Base-by-base conservation (phyloP, 257 asterid species). In the Scutellaria galericulata region DNA sequence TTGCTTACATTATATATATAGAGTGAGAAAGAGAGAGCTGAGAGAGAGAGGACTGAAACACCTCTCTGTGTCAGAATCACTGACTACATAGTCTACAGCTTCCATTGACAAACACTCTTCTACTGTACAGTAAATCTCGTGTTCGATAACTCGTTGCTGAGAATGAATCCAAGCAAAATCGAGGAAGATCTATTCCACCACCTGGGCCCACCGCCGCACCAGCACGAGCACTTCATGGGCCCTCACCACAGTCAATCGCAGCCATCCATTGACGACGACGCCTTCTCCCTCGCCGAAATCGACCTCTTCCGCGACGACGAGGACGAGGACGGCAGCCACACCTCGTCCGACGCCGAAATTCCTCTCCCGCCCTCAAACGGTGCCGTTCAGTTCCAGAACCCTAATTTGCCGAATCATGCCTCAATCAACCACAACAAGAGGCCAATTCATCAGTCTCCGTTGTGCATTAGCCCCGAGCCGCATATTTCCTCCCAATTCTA, bases 401-500 rank as follows among this genome's bases (percentile, higher is more conserved):
- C 96, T 86, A 86, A 82, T 71, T 50, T 72, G 71, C 66, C 75
- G 6, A 77, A 64, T 68, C 80, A 57, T 12, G 59, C 80, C 20
- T 9, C 27, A 42, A 48, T 73, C 42, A 44, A 35, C 64, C 80
- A 47, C 42, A 42, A 11, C 64, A 76, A 68, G 44, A 66, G 82
- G 50, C 79, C 71, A 45, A 65, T 74, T 42, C 61, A 69, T 47
- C 70, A 65, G 1, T 72, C 74, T 7, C 52, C 79, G 40, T 67
- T 73, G 53, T 75, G 76, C 78, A 80, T 95, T 69, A 84, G 85
- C 78, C 93, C 95, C 24, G 96, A 88, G 66, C 88, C 93, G 2
- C 89, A 91, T 67, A 79, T 95, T 27, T 95, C 99, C n/a, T 81
- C 99, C 42, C 98, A 91, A 82, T 95, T 95, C 85, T 95, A 95